Evolutionary conservation across 2,329 filamentous ascomycete genomes (phyloP).

Genomic region (Fusarium hainanense): DNA sequence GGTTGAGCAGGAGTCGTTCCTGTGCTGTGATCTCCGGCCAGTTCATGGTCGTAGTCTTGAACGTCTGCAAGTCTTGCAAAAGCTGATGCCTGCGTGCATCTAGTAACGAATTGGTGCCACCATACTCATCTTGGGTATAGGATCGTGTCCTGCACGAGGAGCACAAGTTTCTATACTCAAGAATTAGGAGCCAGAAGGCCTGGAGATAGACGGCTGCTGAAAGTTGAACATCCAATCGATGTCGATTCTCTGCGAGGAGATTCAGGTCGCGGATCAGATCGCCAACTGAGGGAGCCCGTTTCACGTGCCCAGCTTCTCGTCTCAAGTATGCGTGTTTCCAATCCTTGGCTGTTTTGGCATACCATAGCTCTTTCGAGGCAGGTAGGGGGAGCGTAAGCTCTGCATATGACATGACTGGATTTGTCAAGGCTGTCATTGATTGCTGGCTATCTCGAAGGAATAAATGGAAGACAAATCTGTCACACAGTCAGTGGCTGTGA

Average conservation of each 20-base stretch:
- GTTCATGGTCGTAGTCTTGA: conserved; percentile 56
- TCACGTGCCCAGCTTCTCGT: conserved; percentile 51
- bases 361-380: conserved; percentile 71
- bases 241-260: conserved; percentile 60
- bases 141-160: conserved; percentile 60
- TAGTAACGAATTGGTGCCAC: conserved; percentile 59
- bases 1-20: conserved; percentile 61
- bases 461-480: conserved; percentile 70
- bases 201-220: conserved; percentile 71
- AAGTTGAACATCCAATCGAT: conserved; percentile 66
- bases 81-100: conserved; percentile 71
- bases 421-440: conserved; percentile 74
- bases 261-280: conserved; percentile 69
- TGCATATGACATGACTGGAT: conserved; percentile 74
- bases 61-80: conserved; percentile 64
- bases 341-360: conserved; percentile 68
- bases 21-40: conserved; percentile 59
- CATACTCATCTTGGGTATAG: conserved; percentile 56
- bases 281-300: conserved; percentile 61
- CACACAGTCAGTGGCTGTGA: conserved; percentile 16
- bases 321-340: conserved; percentile 72
- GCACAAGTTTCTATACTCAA: conserved; percentile 72
- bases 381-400: conserved; percentile 76
- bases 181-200: conserved; percentile 72
- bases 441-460: conserved; percentile 74